Evolutionary conservation across 2,329 filamentous ascomycete genomes (phyloP), one percentile per base, ranked within the genome.

Genomic region (Dactylellina haptotyla): DNA sequence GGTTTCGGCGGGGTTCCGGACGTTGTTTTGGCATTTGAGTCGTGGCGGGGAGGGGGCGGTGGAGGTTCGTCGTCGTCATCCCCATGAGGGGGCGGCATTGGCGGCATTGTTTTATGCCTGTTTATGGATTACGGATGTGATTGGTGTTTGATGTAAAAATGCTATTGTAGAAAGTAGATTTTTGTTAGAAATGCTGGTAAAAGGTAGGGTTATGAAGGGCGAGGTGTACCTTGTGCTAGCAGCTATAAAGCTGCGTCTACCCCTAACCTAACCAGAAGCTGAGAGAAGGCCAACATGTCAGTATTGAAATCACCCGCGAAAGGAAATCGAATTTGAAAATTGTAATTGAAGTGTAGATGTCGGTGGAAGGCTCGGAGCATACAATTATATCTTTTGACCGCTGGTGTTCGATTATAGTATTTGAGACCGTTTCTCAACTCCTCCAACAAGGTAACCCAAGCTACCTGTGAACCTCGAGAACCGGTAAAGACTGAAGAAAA

Each of bases 11-110:
- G 69, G 28, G 62, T 76, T 39, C 43, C 66, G 37, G 51, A 75
- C n/a, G 70, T 74, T 30, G 72, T 62, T 75, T 77, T 61, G 32
- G 75, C 61, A 50, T 66, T 73, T 45, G 65, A 75, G 56, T 75
- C 76, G 46, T 75, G 76, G 25, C 63, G 70, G 20, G 74, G 75
- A 25, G 74, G 76, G 3, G 75, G 75, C 20, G 76, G 76, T 48
- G 75, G 76, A 9, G 70, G 70, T 37, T 61, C 70, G 62, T 74
- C 70, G 34, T 74, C 69, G 53, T 73, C 70, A 41, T 9, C 45
- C 12, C 18, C 43, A 28, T 43, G 67, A 28, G 65, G 65, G 16
- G 67, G 59, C 23, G 51, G 53, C 54, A 26, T 30, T 14, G 67
- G 61, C 37, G 51, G 56, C 56, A 62, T 69, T 5, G 10, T 28